A percentile compares a stretch with the other conserved stretches of the same genome.
phyloP scores from a whole-genome alignment of 306 rosid genomes.

The Rosa multiflora region DNA sequence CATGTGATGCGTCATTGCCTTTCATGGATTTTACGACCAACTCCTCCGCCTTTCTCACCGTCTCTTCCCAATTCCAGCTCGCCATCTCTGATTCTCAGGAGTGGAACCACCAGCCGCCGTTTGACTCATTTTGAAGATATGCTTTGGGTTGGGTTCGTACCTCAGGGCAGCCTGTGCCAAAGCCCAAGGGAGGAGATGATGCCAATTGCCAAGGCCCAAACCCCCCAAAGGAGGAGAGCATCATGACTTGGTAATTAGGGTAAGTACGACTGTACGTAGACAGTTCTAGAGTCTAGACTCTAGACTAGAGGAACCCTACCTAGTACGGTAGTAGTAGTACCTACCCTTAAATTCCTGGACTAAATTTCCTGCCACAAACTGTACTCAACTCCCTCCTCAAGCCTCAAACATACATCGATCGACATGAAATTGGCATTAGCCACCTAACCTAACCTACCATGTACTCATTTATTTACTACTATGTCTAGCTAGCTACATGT shows the following conservation, averaged over 20 bases:
- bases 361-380: no score
- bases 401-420: no score
- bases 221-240: no score
- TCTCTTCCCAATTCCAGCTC: conserved; percentile 45
- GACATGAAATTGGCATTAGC: not conserved
- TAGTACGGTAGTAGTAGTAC: no score
- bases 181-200: not conserved
- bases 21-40: conserved; percentile 63
- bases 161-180: not conserved
- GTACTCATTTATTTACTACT: not conserved
- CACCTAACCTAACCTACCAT: not conserved
- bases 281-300: no score
- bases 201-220: no score
- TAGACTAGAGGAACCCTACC: not conserved
- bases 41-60: conserved; percentile 64
- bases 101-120: not conserved
- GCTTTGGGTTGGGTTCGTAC: no score
- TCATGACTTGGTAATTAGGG: no score
- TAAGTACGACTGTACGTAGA: no score
- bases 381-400: not conserved
- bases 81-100: not conserved
- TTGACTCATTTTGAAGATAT: not conserved
- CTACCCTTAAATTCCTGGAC: not conserved
- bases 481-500: not conserved
- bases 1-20: conserved; percentile 88